A percentile compares a stretch with the other conserved stretches of the same genome.
Conservation (phyloP, 495 filamentous ascomycete genomes). For the Podospora fimiseda region DNA sequence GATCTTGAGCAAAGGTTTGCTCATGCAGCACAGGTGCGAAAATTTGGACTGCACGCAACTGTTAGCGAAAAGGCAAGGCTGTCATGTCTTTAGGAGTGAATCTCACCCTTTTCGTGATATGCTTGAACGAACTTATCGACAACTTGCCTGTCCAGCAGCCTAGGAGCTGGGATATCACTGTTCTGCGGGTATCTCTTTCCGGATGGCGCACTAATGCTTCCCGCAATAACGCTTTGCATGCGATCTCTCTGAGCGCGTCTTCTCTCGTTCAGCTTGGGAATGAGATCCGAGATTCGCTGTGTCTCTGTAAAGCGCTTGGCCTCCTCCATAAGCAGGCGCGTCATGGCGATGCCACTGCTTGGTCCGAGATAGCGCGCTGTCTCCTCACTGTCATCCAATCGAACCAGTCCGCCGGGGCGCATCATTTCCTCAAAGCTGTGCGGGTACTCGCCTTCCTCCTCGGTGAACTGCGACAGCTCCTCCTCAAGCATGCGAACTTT, state of each 20-base stretch:
- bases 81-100: background rate
- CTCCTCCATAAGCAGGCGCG: conserved; percentile 87
- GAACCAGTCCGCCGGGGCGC: conserved; percentile 73
- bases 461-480: conserved; percentile 55
- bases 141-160: conserved; percentile 26
- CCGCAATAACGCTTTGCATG: conserved; percentile 31
- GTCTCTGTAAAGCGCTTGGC: conserved; percentile 81
- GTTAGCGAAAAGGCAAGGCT: background rate
- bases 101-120: conserved; percentile 71
- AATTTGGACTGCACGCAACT: conserved; percentile 59
- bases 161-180: conserved; percentile 65
- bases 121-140: conserved; percentile 69
- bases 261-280: conserved; percentile 53
- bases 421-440: conserved; percentile 72
- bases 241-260: conserved; percentile 25
- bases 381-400: conserved; percentile 73
- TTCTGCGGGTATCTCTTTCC: conserved; percentile 63
- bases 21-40: conserved; percentile 83
- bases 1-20: conserved; percentile 63
- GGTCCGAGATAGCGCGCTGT: conserved; percentile 78
- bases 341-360: conserved; percentile 90
- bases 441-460: conserved; percentile 58
- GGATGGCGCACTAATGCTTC: conserved; percentile 32
- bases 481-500: conserved; percentile 71
- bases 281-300: conserved; percentile 78